phyloP scores from a whole-genome alignment of 1,284 basidiomycete genomes.

The Leccinum subrobustum region DNA sequence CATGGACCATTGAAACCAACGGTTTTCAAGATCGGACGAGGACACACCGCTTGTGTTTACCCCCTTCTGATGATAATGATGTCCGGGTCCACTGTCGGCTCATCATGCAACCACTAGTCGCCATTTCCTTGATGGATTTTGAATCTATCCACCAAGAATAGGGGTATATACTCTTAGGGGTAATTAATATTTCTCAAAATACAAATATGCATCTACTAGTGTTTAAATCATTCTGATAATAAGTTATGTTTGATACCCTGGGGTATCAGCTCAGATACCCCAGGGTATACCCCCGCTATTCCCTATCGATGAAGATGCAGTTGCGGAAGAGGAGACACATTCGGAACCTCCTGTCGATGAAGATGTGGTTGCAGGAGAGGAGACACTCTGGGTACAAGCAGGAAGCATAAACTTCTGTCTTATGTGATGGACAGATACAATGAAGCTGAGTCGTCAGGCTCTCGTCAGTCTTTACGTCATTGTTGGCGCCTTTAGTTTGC shows the following conservation, averaged over 20 bases:
- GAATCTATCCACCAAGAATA: not conserved
- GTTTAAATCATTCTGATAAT: too few species aligned
- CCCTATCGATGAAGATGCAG: too few species aligned
- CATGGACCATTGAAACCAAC: too few species aligned
- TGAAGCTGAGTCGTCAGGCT: not conserved
- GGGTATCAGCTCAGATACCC: too few species aligned
- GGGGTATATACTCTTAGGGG: too few species aligned
- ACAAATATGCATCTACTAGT: too few species aligned
- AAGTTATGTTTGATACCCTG: too few species aligned
- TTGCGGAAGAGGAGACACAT: too few species aligned
- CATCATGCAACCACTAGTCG: not conserved
- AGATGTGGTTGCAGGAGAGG: too few species aligned
- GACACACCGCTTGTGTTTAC: not conserved
- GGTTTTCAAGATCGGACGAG: not conserved
- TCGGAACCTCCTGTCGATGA: too few species aligned
- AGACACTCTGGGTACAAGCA: too few species aligned
- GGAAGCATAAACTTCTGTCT: not conserved
- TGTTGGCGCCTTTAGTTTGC: not conserved
- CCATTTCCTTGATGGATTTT: not conserved
- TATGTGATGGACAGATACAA: not conserved
- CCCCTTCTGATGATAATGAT: not conserved
- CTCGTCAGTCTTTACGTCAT: not conserved
- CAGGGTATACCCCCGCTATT: too few species aligned
- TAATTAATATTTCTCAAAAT: not conserved
- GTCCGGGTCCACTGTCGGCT: not conserved